Conservation (phyloP, 805 yeast genomes). For the Pichia californica region DNA sequence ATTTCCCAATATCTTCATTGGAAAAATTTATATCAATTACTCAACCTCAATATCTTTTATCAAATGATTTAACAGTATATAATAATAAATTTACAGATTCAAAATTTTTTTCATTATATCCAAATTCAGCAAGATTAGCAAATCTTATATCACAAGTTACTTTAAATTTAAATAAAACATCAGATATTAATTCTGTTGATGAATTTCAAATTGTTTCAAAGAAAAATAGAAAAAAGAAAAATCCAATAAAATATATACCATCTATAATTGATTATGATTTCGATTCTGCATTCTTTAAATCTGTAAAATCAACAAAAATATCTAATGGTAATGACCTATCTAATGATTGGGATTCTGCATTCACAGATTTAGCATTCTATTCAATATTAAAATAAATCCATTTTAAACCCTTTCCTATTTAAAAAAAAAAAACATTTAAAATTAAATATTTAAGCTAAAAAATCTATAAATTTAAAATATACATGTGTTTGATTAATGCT, state of each 20-base stretch:
- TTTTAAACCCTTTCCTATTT: no score
- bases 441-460: no score
- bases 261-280: slow-evolving; percentile 14
- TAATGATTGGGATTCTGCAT: slow-evolving; percentile 22
- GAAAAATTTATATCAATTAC: slow-evolving; percentile 19
- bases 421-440: no score
- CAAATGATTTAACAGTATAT: slow-evolving; percentile 29
- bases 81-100: slow-evolving; percentile 20
- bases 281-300: slow-evolving; percentile 14
- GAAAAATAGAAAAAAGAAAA: slow-evolving; percentile 12
- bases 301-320: not conserved
- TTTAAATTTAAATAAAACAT: no score
- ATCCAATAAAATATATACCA: slow-evolving; percentile 2
- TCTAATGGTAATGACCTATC: slow-evolving; percentile 1
- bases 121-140: slow-evolving; percentile 23
- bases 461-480: no score
- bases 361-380: slow-evolving; percentile 23
- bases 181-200: slow-evolving; percentile 1
- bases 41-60: slow-evolving; percentile 23
- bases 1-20: slow-evolving; percentile 27
- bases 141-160: slow-evolving; percentile 10
- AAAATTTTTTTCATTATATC: slow-evolving; percentile 25
- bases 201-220: slow-evolving; percentile 15
- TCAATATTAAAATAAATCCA: no score
- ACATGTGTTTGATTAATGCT: no score